Conservation (phyloP, 176 grass and related monocot species). For the Areca catechu region DNA sequence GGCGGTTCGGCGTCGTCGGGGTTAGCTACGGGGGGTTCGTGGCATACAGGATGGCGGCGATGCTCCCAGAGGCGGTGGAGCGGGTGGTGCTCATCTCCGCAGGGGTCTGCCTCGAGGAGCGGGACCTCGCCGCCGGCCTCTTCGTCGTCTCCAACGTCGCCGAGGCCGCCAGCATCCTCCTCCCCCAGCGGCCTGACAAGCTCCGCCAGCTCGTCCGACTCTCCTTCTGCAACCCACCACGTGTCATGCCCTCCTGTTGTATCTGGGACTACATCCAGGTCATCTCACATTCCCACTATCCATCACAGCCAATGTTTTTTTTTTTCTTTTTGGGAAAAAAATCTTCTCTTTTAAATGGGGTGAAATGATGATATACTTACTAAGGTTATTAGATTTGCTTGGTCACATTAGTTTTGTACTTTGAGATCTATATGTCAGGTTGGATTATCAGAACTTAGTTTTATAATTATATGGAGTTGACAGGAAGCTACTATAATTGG, state of each 20-base stretch:
- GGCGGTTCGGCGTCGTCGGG: conserved; percentile 43
- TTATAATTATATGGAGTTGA: no score
- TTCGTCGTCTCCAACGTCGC: conserved; percentile 50
- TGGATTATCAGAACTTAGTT: no score
- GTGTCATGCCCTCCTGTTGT: conserved; percentile 80
- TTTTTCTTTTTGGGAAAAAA: no score
- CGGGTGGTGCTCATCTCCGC: conserved; percentile 44
- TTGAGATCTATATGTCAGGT: no score
- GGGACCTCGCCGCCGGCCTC: conserved; percentile 53
- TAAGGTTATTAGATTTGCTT: no score
- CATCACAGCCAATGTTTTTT: no score
- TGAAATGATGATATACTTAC: no score
- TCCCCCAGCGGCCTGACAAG: conserved; percentile 67
- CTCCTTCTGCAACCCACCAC: conserved; percentile 60
- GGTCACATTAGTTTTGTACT: no score
- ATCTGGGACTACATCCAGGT: conserved; percentile 93
- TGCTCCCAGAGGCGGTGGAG: conserved; percentile 57
- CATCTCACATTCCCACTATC: not conserved
- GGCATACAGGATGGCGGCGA: conserved; percentile 50
- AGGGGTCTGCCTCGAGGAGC: conserved; percentile 85
- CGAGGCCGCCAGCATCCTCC: conserved; percentile 52
- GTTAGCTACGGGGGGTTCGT: conserved; percentile 92
- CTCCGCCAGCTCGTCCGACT: conserved; percentile 61
- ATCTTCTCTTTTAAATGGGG: no score
- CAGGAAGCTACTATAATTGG: no score